Evolutionary conservation across 2,329 filamentous ascomycete genomes (phyloP), one percentile per base, ranked within the genome.

Genomic region (Penicillium sp.): DNA sequence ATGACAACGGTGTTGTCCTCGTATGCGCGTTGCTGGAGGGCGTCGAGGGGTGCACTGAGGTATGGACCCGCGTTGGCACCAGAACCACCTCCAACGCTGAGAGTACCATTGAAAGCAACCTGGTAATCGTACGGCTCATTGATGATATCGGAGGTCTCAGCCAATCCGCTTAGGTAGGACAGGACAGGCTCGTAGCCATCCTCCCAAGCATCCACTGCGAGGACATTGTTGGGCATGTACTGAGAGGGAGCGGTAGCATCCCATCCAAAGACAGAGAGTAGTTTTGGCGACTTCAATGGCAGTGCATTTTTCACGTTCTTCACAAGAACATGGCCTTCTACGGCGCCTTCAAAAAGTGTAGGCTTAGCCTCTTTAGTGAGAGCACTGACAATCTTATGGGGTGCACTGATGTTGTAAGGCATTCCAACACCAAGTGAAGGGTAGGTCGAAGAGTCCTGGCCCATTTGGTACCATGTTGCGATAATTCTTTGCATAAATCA

Each of bases 231-330:
- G 63, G 77, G 74, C 35, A 69, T 68, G 9, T 51, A 58, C 8
- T 22, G 31, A n/a, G 45, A 29, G 3, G 69, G 71, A 5, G 68
- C 68, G 16, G 56, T 52, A 2, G 67, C 81, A 71, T 86, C 86
- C 67, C 88, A 88, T 26, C 86, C 83, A 64, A 84, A 87, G n/a
- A 88, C 63, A 1, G 85, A 84, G 3, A 73, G 56, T 14, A 66
- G 45, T 35, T 60, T 61, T 0, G 68, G 66, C 2, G 57, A 58
- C 1, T 52, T 53, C 1, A 86, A 69, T 0, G 84, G 84, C 1
- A 86, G 72, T 1, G 79, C 68, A 13, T 75, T 72, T 56, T 79
- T 77, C 0, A 65, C 65, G 54, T 86, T 86, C 70, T 83, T 83
- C 27, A 84, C 57, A 65, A 80, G 70, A 2, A 87, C 82, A 33